phyloP scores from a whole-genome alignment of 495 filamentous ascomycete genomes.

The Cenococcum geophilum region DNA sequence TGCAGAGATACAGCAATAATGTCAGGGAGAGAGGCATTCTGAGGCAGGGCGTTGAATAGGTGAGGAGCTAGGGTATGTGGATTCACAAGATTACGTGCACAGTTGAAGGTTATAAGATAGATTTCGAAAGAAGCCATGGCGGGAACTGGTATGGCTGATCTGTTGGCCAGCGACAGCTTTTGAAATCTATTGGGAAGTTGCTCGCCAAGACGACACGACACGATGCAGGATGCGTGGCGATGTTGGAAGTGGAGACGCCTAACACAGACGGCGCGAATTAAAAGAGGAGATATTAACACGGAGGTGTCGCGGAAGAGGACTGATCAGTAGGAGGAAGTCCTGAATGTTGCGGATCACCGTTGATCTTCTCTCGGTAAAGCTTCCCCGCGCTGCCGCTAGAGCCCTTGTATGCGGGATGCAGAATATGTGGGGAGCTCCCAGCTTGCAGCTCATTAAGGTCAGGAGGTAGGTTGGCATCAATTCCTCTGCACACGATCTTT shows the following conservation, averaged over 20 bases:
- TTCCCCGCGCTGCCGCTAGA: slow-evolving; percentile 3
- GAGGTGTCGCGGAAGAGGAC: no score
- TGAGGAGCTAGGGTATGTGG: slow-evolving; percentile 59
- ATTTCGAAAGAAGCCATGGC: slow-evolving; percentile 41
- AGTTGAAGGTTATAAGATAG: slow-evolving; percentile 88
- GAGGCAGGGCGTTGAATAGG: slow-evolving; percentile 62
- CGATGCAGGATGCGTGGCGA: background rate
- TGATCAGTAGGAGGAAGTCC: background rate
- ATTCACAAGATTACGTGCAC: slow-evolving; percentile 61
- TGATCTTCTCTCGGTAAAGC: slow-evolving; percentile 1
- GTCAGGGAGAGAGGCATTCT: slow-evolving; percentile 33
- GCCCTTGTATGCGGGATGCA: background rate
- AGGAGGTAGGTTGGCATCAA: background rate
- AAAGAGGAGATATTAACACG: background rate
- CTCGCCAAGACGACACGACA: background rate
- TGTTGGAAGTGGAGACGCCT: background rate
- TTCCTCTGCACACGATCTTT: background rate
- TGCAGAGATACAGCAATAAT: slow-evolving; percentile 60
- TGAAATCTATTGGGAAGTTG: background rate
- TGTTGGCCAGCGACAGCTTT: background rate
- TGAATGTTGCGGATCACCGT: background rate
- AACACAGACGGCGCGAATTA: background rate
- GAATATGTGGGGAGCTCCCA: slow-evolving; percentile 14
- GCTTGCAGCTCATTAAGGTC: background rate
- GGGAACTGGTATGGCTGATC: background rate